Percentiles rank a stretch among this genome's conserved stretches.
phyloP scores from a whole-genome alignment of 805 yeast genomes.

The Cyberlindnera sargentensis region DNA sequence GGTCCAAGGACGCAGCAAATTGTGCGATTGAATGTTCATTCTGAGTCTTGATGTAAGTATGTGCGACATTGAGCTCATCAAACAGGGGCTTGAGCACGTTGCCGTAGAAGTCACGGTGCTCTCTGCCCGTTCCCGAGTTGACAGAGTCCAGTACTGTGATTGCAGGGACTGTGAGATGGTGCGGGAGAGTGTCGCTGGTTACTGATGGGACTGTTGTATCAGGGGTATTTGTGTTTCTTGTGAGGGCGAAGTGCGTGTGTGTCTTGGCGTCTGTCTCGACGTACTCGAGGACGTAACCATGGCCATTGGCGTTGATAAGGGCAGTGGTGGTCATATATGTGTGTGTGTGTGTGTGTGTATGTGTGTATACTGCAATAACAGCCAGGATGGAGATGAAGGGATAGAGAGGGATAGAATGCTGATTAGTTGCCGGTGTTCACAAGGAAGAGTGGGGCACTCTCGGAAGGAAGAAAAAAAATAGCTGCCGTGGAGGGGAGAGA shows the following conservation, averaged over 20 bases:
- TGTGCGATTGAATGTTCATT: constrained; percentile 31
- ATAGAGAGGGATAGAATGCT: too few relatives aligned
- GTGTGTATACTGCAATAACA: too few relatives aligned
- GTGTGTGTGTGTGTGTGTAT: too few relatives aligned
- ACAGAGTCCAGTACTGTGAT: constrained; percentile 30
- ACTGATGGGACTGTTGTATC: not conserved
- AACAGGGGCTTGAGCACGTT: constrained; percentile 43
- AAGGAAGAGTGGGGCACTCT: too few relatives aligned
- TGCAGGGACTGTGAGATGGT: constrained; percentile 2
- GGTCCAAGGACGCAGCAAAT: constrained; percentile 30
- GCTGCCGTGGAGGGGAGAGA: not conserved
- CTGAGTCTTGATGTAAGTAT: constrained; percentile 37
- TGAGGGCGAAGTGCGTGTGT: constrained; percentile 1
- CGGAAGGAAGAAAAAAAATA: too few relatives aligned
- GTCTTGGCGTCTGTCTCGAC: not conserved
- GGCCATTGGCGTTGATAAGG: not conserved
- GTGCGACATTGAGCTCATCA: constrained; percentile 27
- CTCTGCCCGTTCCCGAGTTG: constrained; percentile 31
- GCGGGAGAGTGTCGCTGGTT: constrained; percentile 2
- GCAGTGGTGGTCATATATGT: not conserved
- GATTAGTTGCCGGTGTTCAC: too few relatives aligned
- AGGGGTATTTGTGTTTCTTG: not conserved
- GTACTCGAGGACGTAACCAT: not conserved
- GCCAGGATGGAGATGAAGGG: too few relatives aligned
- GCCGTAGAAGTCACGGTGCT: constrained; percentile 31